Evolutionary conservation across 805 yeast genomes (phyloP).

Genomic region (Barnettozyma populi): DNA sequence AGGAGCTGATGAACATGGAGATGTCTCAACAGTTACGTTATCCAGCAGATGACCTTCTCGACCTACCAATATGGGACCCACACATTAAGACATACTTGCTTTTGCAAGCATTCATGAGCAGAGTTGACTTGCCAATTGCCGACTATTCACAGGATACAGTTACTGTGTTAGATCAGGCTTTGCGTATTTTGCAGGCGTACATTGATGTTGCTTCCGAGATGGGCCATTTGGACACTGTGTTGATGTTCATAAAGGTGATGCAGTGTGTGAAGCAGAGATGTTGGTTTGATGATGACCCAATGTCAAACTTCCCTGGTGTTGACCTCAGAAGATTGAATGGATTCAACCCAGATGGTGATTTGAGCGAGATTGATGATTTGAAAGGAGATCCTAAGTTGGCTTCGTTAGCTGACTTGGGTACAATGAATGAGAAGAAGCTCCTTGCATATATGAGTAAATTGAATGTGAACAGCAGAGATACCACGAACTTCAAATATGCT

Average conservation of each 20-base stretch:
- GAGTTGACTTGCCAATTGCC: constrained; percentile 83
- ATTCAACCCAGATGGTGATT: constrained; percentile 17
- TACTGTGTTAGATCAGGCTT: constrained; percentile 86
- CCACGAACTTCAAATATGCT: constrained; percentile 45
- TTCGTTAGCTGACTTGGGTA: constrained; percentile 14
- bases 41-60: constrained; percentile 70
- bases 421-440: constrained; percentile 33
- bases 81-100: constrained; percentile 79
- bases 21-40: constrained; percentile 55
- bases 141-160: constrained; percentile 93
- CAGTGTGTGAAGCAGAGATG: constrained; percentile 82
- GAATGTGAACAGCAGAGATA: constrained; percentile 32
- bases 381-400: background rate
- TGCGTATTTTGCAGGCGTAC: constrained; percentile 90
- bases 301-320: constrained; percentile 30
- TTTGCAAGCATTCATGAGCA: constrained; percentile 85
- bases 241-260: constrained; percentile 63
- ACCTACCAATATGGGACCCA: constrained; percentile 66
- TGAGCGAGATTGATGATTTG: constrained; percentile 7
- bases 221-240: constrained; percentile 61
- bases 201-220: constrained; percentile 85
- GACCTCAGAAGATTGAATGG: constrained; percentile 19
- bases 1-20: constrained; percentile 81
- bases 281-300: constrained; percentile 79
- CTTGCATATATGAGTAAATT: constrained; percentile 28